A percentile compares a stretch with the other conserved stretches of the same genome.
Conservation (phyloP, 768 basidiomycete genomes). For the Crucibulum laeve region DNA sequence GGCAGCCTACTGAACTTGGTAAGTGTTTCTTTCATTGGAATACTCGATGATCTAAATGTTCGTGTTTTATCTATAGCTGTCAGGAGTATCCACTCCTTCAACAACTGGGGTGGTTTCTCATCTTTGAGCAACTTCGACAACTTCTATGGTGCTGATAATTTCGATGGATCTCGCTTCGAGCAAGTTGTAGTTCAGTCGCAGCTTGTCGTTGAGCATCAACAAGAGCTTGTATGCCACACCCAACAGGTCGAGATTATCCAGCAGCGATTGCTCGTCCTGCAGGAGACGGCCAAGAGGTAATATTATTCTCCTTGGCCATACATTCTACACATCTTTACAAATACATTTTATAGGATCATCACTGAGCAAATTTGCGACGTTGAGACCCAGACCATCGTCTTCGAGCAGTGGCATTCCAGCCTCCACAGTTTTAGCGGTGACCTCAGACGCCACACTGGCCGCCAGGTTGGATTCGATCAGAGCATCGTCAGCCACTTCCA, state of each 20-base stretch:
- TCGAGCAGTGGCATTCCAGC: constrained; percentile 38
- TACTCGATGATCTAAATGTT: neutral
- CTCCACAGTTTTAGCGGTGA: constrained; percentile 36
- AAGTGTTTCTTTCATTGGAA: neutral
- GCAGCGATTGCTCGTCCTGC: constrained; percentile 38
- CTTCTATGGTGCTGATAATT: constrained; percentile 42
- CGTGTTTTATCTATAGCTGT: neutral
- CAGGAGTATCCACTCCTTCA: constrained; percentile 17
- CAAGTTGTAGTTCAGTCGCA: too few relatives aligned
- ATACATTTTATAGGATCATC: constrained; percentile 27
- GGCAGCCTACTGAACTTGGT: neutral
- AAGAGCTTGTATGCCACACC: constrained; percentile 32
- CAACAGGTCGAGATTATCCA: constrained; percentile 36
- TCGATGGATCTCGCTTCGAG: constrained; percentile 29
- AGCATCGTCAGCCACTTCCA: constrained; percentile 28
- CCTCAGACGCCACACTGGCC: constrained; percentile 32
- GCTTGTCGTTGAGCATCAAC: constrained; percentile 28
- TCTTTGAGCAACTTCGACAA: constrained; percentile 37
- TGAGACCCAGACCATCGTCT: constrained; percentile 40
- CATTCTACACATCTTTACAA: too few relatives aligned
- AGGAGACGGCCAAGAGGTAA: constrained; percentile 43
- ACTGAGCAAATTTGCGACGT: constrained; percentile 45
- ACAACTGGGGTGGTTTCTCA: constrained; percentile 33
- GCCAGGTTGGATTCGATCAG: constrained; percentile 34
- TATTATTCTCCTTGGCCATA: constrained; percentile 12